Conservation (phyloP, 352 stramenopile species). For the Globisporangium nagaii region DNA sequence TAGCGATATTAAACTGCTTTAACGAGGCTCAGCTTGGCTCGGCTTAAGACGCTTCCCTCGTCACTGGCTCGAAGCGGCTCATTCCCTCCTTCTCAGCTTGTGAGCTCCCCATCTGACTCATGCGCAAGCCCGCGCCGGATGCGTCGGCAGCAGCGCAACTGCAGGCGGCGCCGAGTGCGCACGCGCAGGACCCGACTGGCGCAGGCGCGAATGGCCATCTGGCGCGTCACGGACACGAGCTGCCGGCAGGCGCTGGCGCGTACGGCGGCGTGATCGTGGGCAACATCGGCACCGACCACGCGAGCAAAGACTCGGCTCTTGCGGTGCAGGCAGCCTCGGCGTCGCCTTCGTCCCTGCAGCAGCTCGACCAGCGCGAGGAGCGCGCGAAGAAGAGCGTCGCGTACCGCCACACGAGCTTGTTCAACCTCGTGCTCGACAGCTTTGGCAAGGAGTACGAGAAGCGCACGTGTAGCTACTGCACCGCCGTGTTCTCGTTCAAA, state of each 20-base stretch:
- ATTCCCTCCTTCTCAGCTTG: background rate
- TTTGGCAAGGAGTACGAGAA: constrained; percentile 27
- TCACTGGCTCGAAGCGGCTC: background rate
- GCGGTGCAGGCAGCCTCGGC: background rate
- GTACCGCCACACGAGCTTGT: constrained; percentile 32
- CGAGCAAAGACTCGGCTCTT: background rate
- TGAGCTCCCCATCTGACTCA: too few relatives aligned
- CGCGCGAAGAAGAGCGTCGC: constrained; percentile 33
- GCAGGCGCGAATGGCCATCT: background rate
- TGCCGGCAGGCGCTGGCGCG: background rate
- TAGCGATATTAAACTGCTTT: too few relatives aligned
- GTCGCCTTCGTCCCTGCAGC: background rate
- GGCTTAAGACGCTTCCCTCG: too few relatives aligned
- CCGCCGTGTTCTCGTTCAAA: constrained; percentile 44
- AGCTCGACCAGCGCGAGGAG: constrained; percentile 6
- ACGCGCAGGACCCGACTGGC: background rate
- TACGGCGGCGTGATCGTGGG: background rate
- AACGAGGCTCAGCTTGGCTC: too few relatives aligned
- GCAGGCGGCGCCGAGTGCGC: background rate
- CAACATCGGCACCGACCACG: background rate
- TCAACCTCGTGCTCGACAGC: constrained; percentile 17
- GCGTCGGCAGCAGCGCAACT: background rate
- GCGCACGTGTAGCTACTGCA: constrained; percentile 40
- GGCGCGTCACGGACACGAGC: background rate
- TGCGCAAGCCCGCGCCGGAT: background rate